These are phyloP conservation scores for Sporothrix dimorphospora DNA, from an alignment of 2,329 filamentous ascomycete genomes.

Conservation along the genomic window DNA sequence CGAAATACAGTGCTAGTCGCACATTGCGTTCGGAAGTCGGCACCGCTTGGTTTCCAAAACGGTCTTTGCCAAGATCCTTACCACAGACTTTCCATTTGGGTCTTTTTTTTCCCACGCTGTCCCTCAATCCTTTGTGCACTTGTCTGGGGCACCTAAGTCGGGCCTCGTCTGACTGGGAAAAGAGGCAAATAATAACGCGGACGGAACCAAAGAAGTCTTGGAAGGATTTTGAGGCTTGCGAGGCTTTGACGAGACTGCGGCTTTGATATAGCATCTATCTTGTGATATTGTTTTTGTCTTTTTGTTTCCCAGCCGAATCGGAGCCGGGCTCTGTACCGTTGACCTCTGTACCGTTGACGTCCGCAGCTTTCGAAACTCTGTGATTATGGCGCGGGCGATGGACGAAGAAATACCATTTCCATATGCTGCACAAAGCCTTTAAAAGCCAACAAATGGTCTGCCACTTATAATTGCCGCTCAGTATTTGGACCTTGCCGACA, in stretches of 20 bases:
- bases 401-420: neutral
- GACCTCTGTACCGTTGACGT: neutral
- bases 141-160: neutral
- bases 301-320: neutral
- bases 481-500: neutral
- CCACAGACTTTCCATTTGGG: constrained; percentile 7
- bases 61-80: constrained; percentile 23
- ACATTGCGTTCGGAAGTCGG: constrained; percentile 30
- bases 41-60: constrained; percentile 13
- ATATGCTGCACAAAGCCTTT: neutral
- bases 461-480: neutral
- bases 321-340: constrained; percentile 2
- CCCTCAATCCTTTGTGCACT: neutral
- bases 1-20: constrained; percentile 25
- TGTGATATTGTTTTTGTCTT: neutral
- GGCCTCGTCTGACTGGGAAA: neutral
- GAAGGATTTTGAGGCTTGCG: neutral
- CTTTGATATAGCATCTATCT: neutral
- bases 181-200: neutral
- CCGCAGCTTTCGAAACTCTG: neutral
- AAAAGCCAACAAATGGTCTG: neutral
- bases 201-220: neutral
- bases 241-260: neutral
- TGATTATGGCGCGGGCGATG: neutral
- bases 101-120: neutral